Conservation (phyloP, 305 asterid species). For the Lippia alba region DNA sequence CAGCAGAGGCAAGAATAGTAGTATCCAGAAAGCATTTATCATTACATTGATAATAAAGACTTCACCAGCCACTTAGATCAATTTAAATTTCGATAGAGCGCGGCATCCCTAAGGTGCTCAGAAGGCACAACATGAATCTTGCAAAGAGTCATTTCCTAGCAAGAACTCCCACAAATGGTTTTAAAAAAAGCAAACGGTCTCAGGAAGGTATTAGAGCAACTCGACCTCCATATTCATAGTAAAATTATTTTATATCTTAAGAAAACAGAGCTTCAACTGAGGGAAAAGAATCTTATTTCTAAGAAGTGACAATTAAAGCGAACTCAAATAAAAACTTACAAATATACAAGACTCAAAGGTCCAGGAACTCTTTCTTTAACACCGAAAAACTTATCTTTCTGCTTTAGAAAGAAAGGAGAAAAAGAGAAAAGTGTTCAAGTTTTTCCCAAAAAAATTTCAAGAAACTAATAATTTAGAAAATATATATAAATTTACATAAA, state of each 20-base stretch:
- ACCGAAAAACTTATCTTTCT: conserved; percentile 15
- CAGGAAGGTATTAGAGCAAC: neutral
- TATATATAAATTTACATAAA: neutral
- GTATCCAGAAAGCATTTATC: neutral
- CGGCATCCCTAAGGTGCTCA: neutral
- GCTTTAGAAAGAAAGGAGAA: conserved; percentile 17
- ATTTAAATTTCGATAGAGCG: neutral
- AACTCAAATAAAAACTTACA: conserved; percentile 21
- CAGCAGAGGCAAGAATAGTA: conserved; percentile 7
- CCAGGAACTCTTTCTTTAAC: conserved; percentile 20
- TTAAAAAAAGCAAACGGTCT: neutral
- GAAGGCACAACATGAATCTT: neutral
- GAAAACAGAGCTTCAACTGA: neutral
- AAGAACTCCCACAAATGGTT: neutral
- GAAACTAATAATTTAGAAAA: neutral
- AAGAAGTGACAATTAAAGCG: conserved; percentile 28
- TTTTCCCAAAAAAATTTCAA: conserved; percentile 23
- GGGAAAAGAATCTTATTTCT: conserved; percentile 18
- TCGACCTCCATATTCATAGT: neutral
- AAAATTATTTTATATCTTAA: neutral
- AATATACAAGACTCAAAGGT: conserved; percentile 23
- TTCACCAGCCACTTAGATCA: neutral
- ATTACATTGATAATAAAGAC: neutral
- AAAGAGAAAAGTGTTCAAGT: neutral
- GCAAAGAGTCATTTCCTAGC: neutral